A percentile compares a stretch with the other conserved stretches of the same genome.
Conservation (phyloP, 1,139 yeast species). For the Blastobotrys apis region DNA sequence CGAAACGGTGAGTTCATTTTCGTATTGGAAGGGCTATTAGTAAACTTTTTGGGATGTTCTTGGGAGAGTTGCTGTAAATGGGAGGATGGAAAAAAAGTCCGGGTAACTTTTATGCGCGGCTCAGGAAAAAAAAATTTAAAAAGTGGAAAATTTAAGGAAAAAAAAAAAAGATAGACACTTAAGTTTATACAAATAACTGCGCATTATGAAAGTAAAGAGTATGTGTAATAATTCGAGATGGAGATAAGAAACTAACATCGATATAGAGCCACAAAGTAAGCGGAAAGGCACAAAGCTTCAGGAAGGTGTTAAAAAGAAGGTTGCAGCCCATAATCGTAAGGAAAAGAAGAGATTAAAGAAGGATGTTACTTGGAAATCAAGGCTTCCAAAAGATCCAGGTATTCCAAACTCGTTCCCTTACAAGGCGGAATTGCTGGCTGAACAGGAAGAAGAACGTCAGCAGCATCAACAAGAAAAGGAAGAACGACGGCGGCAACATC, state of each 20-base stretch:
- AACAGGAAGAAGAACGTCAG: conserved; percentile 71
- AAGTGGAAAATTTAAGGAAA: not conserved
- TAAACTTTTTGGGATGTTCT: not conserved
- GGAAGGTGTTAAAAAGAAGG: conserved; percentile 94
- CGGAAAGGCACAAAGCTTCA: conserved; percentile 88
- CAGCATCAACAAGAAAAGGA: conserved; percentile 59
- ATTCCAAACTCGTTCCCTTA: conserved; percentile 94
- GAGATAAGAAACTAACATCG: conserved; percentile 1
- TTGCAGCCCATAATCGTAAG: conserved; percentile 86
- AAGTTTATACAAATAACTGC: too few species aligned
- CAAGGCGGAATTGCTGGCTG: conserved; percentile 74
- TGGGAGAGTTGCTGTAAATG: not conserved
- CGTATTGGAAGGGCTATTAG: not conserved
- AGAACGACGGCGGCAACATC: conserved; percentile 44
- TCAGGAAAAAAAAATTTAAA: conserved; percentile 9
- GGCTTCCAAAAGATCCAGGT: conserved; percentile 80
- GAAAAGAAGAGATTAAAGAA: conserved; percentile 76
- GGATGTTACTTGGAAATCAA: conserved; percentile 91
- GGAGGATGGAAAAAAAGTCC: not conserved
- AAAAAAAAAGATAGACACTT: too few species aligned
- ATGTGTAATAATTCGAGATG: not conserved
- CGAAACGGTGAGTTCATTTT: not conserved
- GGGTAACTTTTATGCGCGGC: conserved; percentile 12
- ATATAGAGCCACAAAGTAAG: conserved; percentile 67
- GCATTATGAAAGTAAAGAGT: conserved; percentile 8